Evolutionary conservation across 139 green algal genomes (phyloP).

Genomic region (Yamagishiella unicocca): DNA sequence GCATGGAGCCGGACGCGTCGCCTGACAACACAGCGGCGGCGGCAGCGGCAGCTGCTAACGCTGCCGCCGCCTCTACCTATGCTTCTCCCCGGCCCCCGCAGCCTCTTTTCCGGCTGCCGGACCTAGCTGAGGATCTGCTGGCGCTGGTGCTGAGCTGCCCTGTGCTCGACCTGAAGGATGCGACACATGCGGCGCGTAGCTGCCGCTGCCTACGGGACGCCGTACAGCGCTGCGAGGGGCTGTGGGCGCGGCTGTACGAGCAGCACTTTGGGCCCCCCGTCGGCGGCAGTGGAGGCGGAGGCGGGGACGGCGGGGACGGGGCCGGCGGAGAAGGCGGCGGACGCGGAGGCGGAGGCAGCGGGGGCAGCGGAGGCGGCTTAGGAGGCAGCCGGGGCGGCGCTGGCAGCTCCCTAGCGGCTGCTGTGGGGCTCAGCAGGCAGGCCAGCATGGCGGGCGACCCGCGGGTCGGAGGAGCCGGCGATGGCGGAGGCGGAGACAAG

Average conservation of each 20-base stretch:
- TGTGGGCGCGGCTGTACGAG: constrained; percentile 22
- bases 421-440: constrained; percentile 2
- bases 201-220: neutral
- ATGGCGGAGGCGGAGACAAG: neutral
- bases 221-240: constrained; percentile 7
- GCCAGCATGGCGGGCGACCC: constrained; percentile 6
- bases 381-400: neutral
- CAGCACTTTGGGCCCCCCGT: constrained; percentile 4
- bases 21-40: neutral
- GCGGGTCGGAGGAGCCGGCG: neutral
- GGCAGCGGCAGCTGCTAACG: neutral
- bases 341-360: neutral
- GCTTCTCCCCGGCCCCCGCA: neutral
- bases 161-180: constrained; percentile 8
- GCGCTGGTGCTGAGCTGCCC: neutral
- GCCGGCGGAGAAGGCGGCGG: neutral
- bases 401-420: neutral
- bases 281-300: neutral
- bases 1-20: neutral
- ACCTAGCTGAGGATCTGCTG: neutral
- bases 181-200: neutral
- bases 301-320: neutral
- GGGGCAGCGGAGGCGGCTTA: neutral
- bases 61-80: neutral
- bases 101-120: neutral